Conservation (phyloP, 2,329 filamentous ascomycete genomes). For the Colletotrichum sp. region DNA sequence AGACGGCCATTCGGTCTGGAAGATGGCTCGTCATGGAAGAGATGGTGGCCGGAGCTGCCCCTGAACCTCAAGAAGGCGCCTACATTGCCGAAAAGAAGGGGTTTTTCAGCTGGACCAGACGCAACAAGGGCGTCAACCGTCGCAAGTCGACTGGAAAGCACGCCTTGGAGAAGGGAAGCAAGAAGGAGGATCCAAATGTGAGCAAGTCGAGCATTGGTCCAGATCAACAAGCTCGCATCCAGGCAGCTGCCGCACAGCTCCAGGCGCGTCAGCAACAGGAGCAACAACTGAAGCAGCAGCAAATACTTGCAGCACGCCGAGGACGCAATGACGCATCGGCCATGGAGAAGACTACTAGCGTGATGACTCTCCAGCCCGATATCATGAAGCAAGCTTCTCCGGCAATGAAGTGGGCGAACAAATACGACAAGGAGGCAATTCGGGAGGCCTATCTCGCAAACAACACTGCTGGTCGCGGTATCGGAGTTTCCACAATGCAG, state of each 20-base stretch:
- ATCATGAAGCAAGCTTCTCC: constrained; percentile 88
- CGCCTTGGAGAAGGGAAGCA: constrained; percentile 50
- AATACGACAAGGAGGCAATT: constrained; percentile 90
- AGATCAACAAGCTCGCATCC: constrained; percentile 92
- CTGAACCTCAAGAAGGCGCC: constrained; percentile 81
- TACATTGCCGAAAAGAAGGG: constrained; percentile 97
- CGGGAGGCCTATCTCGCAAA: constrained; percentile 86
- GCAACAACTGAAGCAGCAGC: constrained; percentile 41
- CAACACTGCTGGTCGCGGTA: constrained; percentile 72
- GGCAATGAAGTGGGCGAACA: constrained; percentile 95
- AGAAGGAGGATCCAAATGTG: constrained; percentile 45
- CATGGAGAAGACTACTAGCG: constrained; percentile 83
- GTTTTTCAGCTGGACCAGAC: constrained; percentile 85
- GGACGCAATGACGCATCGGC: constrained; percentile 62
- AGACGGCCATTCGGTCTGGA: constrained; percentile 81
- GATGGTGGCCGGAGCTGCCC: constrained; percentile 90
- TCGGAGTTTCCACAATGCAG: constrained; percentile 50
- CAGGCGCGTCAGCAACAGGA: constrained; percentile 73
- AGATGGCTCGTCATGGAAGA: constrained; percentile 97
- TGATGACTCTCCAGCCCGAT: constrained; percentile 84
- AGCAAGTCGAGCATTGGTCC: constrained; percentile 88
- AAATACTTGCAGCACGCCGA: constrained; percentile 44
- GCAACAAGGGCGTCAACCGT: constrained; percentile 66
- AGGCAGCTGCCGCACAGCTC: constrained; percentile 85
- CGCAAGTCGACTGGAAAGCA: constrained; percentile 75